Evolutionary conservation across 1,284 basidiomycete species (phyloP), one percentile per base, ranked within the genome.

Genomic region (Ceratobasidium sp.): DNA sequence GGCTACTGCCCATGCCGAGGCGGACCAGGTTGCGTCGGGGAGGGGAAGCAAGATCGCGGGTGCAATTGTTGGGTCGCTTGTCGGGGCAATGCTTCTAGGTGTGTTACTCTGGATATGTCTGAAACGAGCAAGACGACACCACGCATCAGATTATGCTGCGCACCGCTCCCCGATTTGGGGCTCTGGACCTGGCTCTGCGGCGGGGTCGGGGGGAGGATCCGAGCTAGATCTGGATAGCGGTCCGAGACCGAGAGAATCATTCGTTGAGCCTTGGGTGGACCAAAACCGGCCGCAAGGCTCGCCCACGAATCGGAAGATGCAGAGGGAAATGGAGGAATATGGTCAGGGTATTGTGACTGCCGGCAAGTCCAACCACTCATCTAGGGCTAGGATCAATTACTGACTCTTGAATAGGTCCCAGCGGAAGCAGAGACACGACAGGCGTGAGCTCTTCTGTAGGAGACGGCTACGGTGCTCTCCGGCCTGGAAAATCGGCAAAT

Each of bases 191-290:
- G 56, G 56, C 11, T 14, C 22, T 27, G n/a, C 8, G 16, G 66
- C 31, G 1, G 29, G 51, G 1, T 43, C 51, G 11, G 13, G 53
- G 7, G 14, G 31, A 4, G 51, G 65, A n/a, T 46, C 39, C 9
- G 41, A 27, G 54, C 34, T 71, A 19, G 68, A 71, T 61, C 29
- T 71, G 68, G 24, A 48, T 27, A 24, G 31, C n/a, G 68, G 41
- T 43, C 34, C 54, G 27, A n/a, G 27, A 54, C 39, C 54, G 56
- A 43, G 56, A 29, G 31, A 34, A 24, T 34, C 29, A 24, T 43
- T 51, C 39, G 63, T 71, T n/a, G 27, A 71, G 34, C 68, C 68
- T 43, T 71, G 53, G 53, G 68, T 71, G 6, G 31, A 37, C 43
- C 68, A 2, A 13, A n/a, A 16, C 39, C 53, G 34, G 27, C 31